Base-by-base conservation (phyloP, 108 stramenopile genomes). In the Aurantiochytrium sp. region DNA sequence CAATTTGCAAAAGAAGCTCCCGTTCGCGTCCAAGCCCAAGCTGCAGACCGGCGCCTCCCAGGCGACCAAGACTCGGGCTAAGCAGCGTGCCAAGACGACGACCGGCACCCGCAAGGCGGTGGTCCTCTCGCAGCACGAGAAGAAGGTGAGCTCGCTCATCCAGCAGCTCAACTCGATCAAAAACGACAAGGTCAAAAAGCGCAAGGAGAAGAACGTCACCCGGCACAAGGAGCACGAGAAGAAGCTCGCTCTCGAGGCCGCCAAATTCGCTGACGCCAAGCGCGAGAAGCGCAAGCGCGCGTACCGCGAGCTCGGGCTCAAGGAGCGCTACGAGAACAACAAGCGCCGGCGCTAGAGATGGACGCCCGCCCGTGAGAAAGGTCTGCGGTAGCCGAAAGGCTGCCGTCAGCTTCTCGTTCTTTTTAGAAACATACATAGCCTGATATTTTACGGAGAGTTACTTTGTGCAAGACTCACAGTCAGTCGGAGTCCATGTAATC, bases 1-100 rank as follows among this genome's bases (percentile, higher is more conserved):
- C 91, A 92, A 92, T 48, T 91, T 99, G 36, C 97, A 98, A 92
- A 95, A 93, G 87, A 90, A 91, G 24, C 91, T 99, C 15, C 99
- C 99, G 32, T 99, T 91, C 93, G 94, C 95, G 45, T 94, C 94
- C 90, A 98, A 98, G 89, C 97, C 95, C 34, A 97, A 97, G 93
- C 90, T 96, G 73, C 93, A 95, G 55, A 88, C 53, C 73, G 92
- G 91, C 31, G 92, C 94, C 59, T 88, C 91, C 45, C 93, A 92
- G 68, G 91, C 94, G 91, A 89, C 89, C 34, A 94, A 95, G 89
- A 17, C 34, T 1, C 17, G 31, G 86, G 30, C 48, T 5, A 86
- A 69, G 55, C 69, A 27, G 1, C 37, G 52, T 32, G 17, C 27
- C 30, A 55, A 27, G 54, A 24, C 24, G 6, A 39, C 55, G 8